Conservation (phyloP, 495 filamentous ascomycete species). For the Penicillium cinerascens region DNA sequence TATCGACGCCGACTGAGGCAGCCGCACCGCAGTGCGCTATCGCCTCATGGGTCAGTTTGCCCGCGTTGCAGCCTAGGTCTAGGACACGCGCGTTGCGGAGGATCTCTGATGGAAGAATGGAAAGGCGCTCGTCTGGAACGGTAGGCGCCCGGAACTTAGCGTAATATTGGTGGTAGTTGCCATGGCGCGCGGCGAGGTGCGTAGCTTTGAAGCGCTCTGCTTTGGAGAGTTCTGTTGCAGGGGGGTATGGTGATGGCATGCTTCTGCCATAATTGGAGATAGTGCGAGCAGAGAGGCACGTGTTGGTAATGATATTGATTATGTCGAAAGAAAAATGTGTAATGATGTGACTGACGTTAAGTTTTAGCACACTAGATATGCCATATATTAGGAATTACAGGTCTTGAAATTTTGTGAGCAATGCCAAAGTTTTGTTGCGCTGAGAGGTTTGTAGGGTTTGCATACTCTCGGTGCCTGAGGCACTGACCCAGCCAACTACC, state of each 20-base stretch:
- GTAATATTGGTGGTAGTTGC: slow-evolving; percentile 33
- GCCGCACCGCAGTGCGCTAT: slow-evolving; percentile 25
- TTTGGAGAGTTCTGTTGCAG: slow-evolving; percentile 23
- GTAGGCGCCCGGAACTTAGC: slow-evolving; percentile 26
- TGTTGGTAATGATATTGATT: slow-evolving; percentile 13
- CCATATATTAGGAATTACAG: slow-evolving; percentile 10
- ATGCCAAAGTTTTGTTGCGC: slow-evolving; percentile 10
- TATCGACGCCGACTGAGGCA: slow-evolving; percentile 28
- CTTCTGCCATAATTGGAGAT: slow-evolving; percentile 23
- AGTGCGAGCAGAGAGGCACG: slow-evolving; percentile 8
- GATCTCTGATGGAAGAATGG: slow-evolving; percentile 26
- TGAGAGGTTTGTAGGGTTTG: slow-evolving; percentile 19
- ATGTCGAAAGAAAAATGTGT: slow-evolving; percentile 6
- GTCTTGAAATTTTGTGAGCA: slow-evolving; percentile 13
- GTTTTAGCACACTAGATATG: slow-evolving; percentile 11
- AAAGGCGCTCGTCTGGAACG: slow-evolving; percentile 28
- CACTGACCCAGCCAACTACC: slow-evolving; percentile 2
- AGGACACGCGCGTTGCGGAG: slow-evolving; percentile 27
- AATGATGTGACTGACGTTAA: slow-evolving; percentile 8
- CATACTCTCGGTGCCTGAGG: slow-evolving; percentile 18
- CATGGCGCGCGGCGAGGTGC: slow-evolving; percentile 28
- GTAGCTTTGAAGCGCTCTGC: slow-evolving; percentile 33
- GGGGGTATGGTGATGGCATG: slow-evolving; percentile 10
- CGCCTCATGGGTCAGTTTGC: slow-evolving; percentile 26
- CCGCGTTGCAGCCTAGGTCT: slow-evolving; percentile 29